Base-by-base conservation (phyloP, 2,329 filamentous ascomycete genomes). In the Colletotrichum cereale region DNA sequence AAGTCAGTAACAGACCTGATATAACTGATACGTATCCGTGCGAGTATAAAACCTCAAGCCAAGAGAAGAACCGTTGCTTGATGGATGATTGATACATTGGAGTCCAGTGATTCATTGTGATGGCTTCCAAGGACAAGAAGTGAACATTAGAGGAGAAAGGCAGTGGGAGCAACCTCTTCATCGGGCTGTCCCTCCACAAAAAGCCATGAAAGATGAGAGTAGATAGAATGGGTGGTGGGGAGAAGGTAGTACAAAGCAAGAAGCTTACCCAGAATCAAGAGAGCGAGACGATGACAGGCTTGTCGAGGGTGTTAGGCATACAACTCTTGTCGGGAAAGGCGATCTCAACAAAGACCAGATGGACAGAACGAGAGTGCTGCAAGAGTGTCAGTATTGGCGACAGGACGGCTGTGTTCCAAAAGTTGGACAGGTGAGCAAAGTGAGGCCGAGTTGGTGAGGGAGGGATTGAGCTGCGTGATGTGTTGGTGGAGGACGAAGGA, bases 291-390 rank as follows among this genome's bases (percentile, higher is more conserved):
- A 60, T 42, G 24, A 36, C 48, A 66, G 79, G 80, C 78, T 76
- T 78, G 77, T 78, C 78, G 80, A 16, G 48, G n/a, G 67, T 69
- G 75, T 76, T 84, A 84, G 78, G 74, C 80, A 83, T 84, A 84
- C 77, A 83, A n/a, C n/a, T 26, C 31, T 16, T 66, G 29, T 38
- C 21, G 36, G 29, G 29, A n/a, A 36, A 36, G 48, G 38, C 5
- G 26, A 42, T 36, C 24, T 44, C 55, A 29, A 40, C 31, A 55
- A 64, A 34, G 21, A 47, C 34, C 18, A 21, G 67, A n/a, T 34
- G 11, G 14, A 57, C 26, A 21, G 38, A 24, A 67, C 5, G 11
- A 7, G 36, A 56, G 36, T 55, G 5, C 38, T 56, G 50, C 26
- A 38, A 12, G 40, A 57, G 48, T 42, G 16, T 36, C n/a, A 29